These are phyloP conservation scores for Parathielavia appendiculata DNA, from an alignment of 495 filamentous ascomycete species.

Conservation along the genomic window DNA sequence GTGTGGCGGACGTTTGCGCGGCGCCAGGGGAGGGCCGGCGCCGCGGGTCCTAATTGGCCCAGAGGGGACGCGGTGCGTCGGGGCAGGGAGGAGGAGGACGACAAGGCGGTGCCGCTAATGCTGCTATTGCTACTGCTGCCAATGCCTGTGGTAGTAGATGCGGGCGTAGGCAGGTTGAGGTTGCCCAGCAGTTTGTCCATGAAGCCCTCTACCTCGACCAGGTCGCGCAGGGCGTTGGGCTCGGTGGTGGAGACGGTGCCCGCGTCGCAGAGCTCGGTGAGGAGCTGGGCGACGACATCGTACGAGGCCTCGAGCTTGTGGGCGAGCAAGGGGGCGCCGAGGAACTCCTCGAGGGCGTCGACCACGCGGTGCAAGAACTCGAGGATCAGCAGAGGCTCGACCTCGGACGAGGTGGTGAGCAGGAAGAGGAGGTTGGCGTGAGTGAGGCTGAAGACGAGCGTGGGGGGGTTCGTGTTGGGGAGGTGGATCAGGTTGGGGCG, in stretches of 20 bases:
- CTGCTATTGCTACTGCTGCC: background rate
- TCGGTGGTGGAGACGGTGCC: constrained; percentile 88
- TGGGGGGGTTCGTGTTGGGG: constrained; percentile 75
- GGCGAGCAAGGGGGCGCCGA: constrained; percentile 81
- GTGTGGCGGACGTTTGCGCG: constrained; percentile 90
- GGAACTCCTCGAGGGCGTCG: constrained; percentile 91
- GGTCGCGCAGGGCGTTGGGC: constrained; percentile 84
- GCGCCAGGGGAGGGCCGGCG: constrained; percentile 68
- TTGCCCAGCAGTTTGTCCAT: constrained; percentile 88
- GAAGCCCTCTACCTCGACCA: constrained; percentile 83
- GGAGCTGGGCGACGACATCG: constrained; percentile 88
- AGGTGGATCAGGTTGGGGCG: constrained; percentile 83
- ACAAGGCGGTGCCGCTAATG: constrained; percentile 18
- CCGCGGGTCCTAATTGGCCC: constrained; percentile 28
- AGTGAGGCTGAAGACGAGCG: constrained; percentile 76
- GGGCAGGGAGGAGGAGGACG: constrained; percentile 19
- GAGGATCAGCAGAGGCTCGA: constrained; percentile 87
- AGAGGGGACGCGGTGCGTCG: constrained; percentile 30
- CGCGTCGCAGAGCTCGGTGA: constrained; percentile 95
- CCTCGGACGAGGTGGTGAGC: constrained; percentile 72
- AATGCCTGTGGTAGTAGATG: background rate
- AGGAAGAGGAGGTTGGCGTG: constrained; percentile 88
- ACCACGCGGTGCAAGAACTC: constrained; percentile 92
- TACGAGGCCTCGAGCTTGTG: constrained; percentile 83
- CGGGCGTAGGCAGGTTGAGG: constrained; percentile 72